phyloP scores from a whole-genome alignment of 768 basidiomycete genomes.

The Pleurotus eryngii region DNA sequence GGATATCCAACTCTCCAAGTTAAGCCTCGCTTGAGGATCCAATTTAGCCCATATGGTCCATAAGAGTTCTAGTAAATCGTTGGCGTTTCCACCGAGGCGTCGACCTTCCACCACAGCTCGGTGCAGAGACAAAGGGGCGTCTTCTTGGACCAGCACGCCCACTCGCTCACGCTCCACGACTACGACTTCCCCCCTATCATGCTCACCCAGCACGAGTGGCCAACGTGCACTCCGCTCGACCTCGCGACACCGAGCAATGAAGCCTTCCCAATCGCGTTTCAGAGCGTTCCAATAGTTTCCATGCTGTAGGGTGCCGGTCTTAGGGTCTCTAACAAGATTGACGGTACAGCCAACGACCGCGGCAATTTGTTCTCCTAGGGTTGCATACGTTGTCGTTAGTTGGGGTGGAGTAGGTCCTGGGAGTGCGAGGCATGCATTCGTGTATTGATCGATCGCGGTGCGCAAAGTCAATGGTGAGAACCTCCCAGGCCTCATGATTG shows the following conservation, averaged over 20 bases:
- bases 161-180: constrained; percentile 79
- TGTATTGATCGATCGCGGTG: constrained; percentile 82
- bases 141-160: constrained; percentile 60
- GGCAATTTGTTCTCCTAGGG: constrained; percentile 71
- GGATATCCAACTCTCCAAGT: constrained; percentile 54
- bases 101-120: constrained; percentile 43
- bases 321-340: constrained; percentile 63
- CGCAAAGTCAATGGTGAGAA: constrained; percentile 83
- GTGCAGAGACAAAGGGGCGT: constrained; percentile 60
- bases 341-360: constrained; percentile 88
- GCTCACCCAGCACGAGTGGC: constrained; percentile 66
- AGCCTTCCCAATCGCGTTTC: constrained; percentile 95
- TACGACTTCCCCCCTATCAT: constrained; percentile 42
- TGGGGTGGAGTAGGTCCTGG: constrained; percentile 56
- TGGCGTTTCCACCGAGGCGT: constrained; percentile 43
- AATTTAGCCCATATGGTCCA: constrained; percentile 63
- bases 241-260: constrained; percentile 85
- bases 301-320: constrained; percentile 77
- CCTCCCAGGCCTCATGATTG: constrained; percentile 81
- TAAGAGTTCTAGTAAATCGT: constrained; percentile 54
- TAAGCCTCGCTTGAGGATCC: constrained; percentile 53
- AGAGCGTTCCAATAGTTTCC: constrained; percentile 80
- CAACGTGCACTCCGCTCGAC: constrained; percentile 84
- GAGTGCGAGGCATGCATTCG: constrained; percentile 63
- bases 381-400: constrained; percentile 59